Evolutionary conservation across 345 rosid species (phyloP), one percentile per base, ranked within the genome.

Genomic region (Eucalyptus marginata): DNA sequence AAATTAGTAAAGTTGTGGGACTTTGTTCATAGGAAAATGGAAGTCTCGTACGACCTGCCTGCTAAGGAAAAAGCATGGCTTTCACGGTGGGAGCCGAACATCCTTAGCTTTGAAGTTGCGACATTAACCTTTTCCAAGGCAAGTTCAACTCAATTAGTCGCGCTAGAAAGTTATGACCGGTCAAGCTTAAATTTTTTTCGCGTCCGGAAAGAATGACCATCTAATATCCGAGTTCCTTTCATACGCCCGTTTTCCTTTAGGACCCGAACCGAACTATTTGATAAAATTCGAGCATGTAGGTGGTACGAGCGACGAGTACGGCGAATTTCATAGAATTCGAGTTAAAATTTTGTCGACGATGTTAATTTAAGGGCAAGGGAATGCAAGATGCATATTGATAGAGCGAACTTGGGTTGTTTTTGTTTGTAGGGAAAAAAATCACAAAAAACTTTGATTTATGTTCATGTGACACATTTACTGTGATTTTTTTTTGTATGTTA

Each of bases 381-480:
- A 64, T 2, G 11, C 40, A n/a, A 64, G 76, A 64, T n/a, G 20
- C 76, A 64, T 64, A 64, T n/a, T 8, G 10, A n/a, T n/a, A 8
- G 31, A 64, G 40, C 40, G 5, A n/a, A n/a, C 3, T n/a, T n/a
- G 20, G 33, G 76, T 64, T n/a, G 40, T 64, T n/a, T 64, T n/a
- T 14, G 11, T 64, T n/a, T 64, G 40, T n/a, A 2, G 6, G 12
- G 29, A 56, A 56, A 51, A 17, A 56, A 56, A 56, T 56, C 62
- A 56, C 13, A 24, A 56, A 56, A 56, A 24, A 56, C 29, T 56
- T 56, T 3, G 24, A 56, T 10, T 25, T 24, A 24, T 25, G 6
- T 25, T 6, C 6, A 56, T 4, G 29, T 56, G 3, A 56, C 6
- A 56, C 1, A 22, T 56, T 56, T 24, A 22, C 0, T 0, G 5